These are phyloP conservation scores for Podospora australis DNA, from an alignment of 495 filamentous ascomycete species.

Conservation along the genomic window DNA sequence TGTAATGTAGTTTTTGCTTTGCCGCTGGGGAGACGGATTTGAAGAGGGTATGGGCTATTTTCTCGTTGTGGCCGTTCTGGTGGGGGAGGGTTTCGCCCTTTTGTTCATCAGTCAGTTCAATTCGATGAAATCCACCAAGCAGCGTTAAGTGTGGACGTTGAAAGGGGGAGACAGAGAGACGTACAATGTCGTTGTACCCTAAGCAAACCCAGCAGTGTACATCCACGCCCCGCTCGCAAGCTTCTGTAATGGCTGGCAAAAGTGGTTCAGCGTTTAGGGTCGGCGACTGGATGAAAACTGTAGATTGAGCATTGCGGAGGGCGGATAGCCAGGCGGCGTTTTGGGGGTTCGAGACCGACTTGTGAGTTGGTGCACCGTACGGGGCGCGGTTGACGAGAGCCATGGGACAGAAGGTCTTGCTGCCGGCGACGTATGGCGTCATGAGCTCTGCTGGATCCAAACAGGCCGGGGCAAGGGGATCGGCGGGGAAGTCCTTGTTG, in stretches of 20 bases:
- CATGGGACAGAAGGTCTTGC: constrained; percentile 57
- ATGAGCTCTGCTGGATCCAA: constrained; percentile 42
- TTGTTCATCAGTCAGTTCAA: too few species aligned
- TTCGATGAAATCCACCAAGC: too few species aligned
- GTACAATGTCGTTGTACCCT: constrained; percentile 66
- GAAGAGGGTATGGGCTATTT: constrained; percentile 54
- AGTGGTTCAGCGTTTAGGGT: constrained; percentile 68
- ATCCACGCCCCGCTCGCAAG: constrained; percentile 57
- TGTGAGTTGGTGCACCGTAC: constrained; percentile 55
- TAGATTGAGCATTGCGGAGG: constrained; percentile 53
- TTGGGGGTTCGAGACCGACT: constrained; percentile 57
- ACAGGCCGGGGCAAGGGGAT: constrained; percentile 42
- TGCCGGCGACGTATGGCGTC: constrained; percentile 55
- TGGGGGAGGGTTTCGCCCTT: constrained; percentile 68
- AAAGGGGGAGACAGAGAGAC: constrained; percentile 7
- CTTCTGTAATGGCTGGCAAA: constrained; percentile 52
- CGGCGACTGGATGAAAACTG: constrained; percentile 68
- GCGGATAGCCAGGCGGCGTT: constrained; percentile 65
- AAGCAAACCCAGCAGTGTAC: constrained; percentile 66
- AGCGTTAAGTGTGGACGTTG: neutral
- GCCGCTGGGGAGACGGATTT: constrained; percentile 41
- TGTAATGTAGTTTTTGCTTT: constrained; percentile 46
- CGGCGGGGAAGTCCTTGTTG: constrained; percentile 44
- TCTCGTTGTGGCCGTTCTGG: constrained; percentile 73
- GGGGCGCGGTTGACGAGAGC: constrained; percentile 64